phyloP scores from a whole-genome alignment of 768 basidiomycete species.

The Mycena filopes region DNA sequence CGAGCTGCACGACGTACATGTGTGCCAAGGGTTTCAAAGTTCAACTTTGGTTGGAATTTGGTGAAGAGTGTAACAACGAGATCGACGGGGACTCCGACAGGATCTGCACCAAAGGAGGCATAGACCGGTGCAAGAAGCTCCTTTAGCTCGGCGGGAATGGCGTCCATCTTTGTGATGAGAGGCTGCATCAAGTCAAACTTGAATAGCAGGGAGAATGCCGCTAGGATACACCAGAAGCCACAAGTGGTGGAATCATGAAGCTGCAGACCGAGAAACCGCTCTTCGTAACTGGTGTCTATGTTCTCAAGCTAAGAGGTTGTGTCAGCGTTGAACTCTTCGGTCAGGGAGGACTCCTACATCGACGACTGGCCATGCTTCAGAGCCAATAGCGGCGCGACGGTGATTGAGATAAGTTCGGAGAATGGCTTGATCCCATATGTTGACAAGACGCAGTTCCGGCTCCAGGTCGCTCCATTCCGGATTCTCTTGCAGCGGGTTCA shows the following conservation, averaged over 20 bases:
- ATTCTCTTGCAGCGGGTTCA: not conserved
- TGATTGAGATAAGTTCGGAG: not conserved
- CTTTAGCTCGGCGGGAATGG: not conserved
- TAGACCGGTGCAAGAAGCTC: not conserved
- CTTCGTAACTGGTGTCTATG: not conserved
- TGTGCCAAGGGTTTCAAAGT: not conserved
- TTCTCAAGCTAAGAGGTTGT: not conserved
- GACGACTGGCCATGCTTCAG: too few species aligned
- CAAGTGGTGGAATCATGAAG: not conserved
- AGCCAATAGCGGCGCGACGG: not conserved
- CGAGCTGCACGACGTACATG: not conserved
- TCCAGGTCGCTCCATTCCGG: not conserved
- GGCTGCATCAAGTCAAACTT: not conserved
- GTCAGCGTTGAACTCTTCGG: not conserved
- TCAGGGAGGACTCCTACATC: not conserved
- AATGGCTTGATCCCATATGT: not conserved
- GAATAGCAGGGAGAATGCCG: not conserved
- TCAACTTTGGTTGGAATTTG: not conserved
- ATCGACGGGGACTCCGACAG: not conserved
- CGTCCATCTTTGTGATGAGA: not conserved
- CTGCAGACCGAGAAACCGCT: not conserved
- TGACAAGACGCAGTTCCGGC: not conserved
- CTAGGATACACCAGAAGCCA: conserved; percentile 8
- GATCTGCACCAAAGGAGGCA: not conserved
- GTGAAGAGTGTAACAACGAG: not conserved